These are phyloP conservation scores for Ustilago nuda DNA, from an alignment of 1,284 basidiomycete genomes.

Conservation along the genomic window DNA sequence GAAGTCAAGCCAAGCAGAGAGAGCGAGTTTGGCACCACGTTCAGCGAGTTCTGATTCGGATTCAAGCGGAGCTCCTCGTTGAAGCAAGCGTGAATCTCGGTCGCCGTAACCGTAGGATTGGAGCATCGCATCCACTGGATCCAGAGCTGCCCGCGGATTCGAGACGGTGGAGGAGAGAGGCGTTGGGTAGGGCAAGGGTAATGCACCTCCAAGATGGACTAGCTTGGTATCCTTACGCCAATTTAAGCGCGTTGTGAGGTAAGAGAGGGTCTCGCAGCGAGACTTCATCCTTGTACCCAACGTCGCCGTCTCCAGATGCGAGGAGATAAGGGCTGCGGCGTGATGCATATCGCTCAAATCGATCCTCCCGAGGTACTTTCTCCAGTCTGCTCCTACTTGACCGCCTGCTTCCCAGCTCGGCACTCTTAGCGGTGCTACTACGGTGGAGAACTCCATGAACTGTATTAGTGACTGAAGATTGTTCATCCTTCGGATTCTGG, in stretches of 20 bases:
- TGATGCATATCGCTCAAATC: slow-evolving; percentile 52
- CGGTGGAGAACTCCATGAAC: slow-evolving; percentile 46
- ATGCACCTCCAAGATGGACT: slow-evolving; percentile 56
- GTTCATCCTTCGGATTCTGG: slow-evolving; percentile 54
- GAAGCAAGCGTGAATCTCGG: slow-evolving; percentile 22
- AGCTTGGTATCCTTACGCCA: slow-evolving; percentile 65
- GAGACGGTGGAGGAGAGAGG: slow-evolving; percentile 12
- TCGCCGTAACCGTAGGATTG: slow-evolving; percentile 52
- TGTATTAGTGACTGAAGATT: slow-evolving; percentile 45
- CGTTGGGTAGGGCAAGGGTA: slow-evolving; percentile 59
- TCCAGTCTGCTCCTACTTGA: slow-evolving; percentile 36
- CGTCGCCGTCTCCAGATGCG: slow-evolving; percentile 65
- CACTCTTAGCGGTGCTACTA: slow-evolving; percentile 45
- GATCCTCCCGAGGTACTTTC: slow-evolving; percentile 17
- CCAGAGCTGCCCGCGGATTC: slow-evolving; percentile 4
- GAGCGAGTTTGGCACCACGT: slow-evolving; percentile 22
- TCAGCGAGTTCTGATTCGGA: slow-evolving; percentile 29
- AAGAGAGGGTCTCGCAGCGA: slow-evolving; percentile 45
- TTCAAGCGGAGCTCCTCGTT: slow-evolving; percentile 33
- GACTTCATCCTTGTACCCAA: slow-evolving; percentile 47
- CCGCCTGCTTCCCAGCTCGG: slow-evolving; percentile 15
- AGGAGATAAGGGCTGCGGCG: slow-evolving; percentile 53
- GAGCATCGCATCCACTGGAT: slow-evolving; percentile 61
- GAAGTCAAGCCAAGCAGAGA: slow-evolving; percentile 39
- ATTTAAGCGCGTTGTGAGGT: slow-evolving; percentile 55